Evolutionary conservation across 495 filamentous ascomycete species (phyloP), one percentile per base, ranked within the genome.

Genomic region (Neurospora sp.): DNA sequence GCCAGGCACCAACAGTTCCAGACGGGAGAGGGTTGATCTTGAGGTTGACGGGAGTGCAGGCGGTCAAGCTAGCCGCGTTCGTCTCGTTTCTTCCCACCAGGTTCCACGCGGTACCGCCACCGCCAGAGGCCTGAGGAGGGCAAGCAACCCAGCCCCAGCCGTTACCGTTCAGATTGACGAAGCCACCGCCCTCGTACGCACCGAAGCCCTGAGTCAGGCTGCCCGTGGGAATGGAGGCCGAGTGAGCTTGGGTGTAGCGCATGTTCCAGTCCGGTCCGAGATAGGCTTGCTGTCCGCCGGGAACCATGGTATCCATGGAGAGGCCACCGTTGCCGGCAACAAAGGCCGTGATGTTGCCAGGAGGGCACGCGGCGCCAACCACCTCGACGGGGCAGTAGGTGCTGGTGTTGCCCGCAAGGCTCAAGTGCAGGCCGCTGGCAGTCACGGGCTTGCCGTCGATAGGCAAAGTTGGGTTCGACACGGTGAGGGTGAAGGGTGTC

Each of bases 261-360:
- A 93, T 79, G 38, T 85, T 82, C 69, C 90, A 90, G 37, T 82
- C 77, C 5, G 86, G 81, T 20, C 75, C 79, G 41, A 92, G 82
- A 79, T 91, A 93, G 80, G 89, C 84, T 72, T 81, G 80, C 75
- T 92, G 90, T 31, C 91, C 90, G 61, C 90, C 90, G 20, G 91
- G 89, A 38, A 92, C 90, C 68, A 81, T 76, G 72, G 87, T 86
- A 53, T 76, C 74, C 79, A 81, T 79, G 44, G 69, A 40, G 5
- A 65, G 70, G 35, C 69, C 44, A 17, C 77, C 77, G 40, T 44
- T 68, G 70, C 35, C 45, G 16, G 77, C 74, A 14, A 70, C 69
- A 22, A 81, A 73, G 20, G 75, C 73, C 14, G 75, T 80, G 71
- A 73, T 73, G 72, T 75, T 75, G n/a, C 79, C 80, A 16, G 78